Base-by-base conservation (phyloP, 139 green algal genomes). In the Closterium sp. region DNA sequence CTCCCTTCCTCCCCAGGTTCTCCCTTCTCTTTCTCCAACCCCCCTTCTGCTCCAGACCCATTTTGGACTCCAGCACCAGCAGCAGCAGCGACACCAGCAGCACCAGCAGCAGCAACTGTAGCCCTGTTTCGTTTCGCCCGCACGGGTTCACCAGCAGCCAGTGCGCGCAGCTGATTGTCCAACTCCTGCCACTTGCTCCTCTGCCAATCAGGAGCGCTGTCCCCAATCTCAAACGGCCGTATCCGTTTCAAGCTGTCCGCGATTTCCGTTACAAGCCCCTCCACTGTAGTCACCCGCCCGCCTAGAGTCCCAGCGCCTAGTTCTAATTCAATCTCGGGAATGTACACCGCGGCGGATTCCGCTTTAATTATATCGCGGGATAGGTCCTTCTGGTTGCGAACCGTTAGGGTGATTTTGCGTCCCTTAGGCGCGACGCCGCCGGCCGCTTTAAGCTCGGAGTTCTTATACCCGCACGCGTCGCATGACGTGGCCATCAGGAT, bases 341-440 rank as follows among this genome's bases (percentile, higher is more conserved):
- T 92, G 11, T 28, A 34, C 9, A 97, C 88, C 32, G 86, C 87
- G 24, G 95, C 96, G 4, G 92, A 95, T 22, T 97, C 95, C 2
- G 96, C 95, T 88, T 97, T 97, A 90, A 97, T 96, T 29, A 97
- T 95, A 17, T 97, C 96, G 0, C 96, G 95, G 31, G 89, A 90
- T 62, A 97, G 90, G 89, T 97, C 96, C 13, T 89, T 92, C 31
- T 88, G 85, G 30, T 94, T 88, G 22, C 31, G 79, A 1, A 97
- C 95, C 85, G 87, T 70, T 31, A 93, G 73, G 19, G 32, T 42
- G 29, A 94, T 94, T 22, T 70, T 89, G n/a, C 50, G 86, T 10
- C 88, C 91, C 88, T 94, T 94, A 1, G 22, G n/a, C 21, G 91
- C 28, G 0, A 94, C 87, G 32, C 88, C 88, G 27, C 91, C 91